These are phyloP conservation scores for Alternaria longipes DNA, from an alignment of 2,329 filamentous ascomycete genomes.

Conservation along the genomic window DNA sequence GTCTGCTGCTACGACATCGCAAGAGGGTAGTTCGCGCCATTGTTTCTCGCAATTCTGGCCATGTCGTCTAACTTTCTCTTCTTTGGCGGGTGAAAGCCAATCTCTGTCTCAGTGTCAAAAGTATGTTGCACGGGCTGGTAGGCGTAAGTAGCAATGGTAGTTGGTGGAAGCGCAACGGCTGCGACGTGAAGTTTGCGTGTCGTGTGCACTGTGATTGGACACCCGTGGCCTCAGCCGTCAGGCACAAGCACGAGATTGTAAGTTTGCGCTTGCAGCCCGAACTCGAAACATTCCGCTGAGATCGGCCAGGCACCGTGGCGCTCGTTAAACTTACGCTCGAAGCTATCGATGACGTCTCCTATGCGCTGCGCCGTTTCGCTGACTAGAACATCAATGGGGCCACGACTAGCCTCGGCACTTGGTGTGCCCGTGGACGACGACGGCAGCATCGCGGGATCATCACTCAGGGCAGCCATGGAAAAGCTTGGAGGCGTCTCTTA, in stretches of 20 bases:
- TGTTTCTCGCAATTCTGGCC: constrained; percentile 17
- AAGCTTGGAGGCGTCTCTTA: constrained; percentile 14
- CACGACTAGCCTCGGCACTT: constrained; percentile 12
- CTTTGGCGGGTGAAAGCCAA: constrained; percentile 10
- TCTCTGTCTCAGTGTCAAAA: constrained; percentile 28
- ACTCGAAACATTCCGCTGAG: constrained; percentile 22
- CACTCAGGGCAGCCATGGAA: constrained; percentile 7
- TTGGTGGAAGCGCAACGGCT: constrained; percentile 1
- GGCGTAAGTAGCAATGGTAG: not conserved
- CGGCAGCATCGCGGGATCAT: constrained; percentile 10
- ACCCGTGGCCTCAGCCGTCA: constrained; percentile 23
- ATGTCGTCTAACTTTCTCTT: not conserved
- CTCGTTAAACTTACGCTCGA: constrained; percentile 35
- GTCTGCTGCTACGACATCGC: constrained; percentile 12
- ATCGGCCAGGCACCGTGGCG: constrained; percentile 27
- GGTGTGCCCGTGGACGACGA: not conserved
- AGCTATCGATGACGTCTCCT: constrained; percentile 37
- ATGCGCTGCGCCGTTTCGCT: constrained; percentile 29
- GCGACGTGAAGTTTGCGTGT: constrained; percentile 13
- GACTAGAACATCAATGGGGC: constrained; percentile 28
- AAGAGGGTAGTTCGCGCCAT: constrained; percentile 21
- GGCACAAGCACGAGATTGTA: constrained; percentile 13
- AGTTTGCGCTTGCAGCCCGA: constrained; percentile 15
- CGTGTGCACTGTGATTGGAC: constrained; percentile 27
- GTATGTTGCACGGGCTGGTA: constrained; percentile 23